Evolutionary conservation across 352 stramenopile species (phyloP), one percentile per base, ranked within the genome.

Genomic region (Globisporangium middletonii): DNA sequence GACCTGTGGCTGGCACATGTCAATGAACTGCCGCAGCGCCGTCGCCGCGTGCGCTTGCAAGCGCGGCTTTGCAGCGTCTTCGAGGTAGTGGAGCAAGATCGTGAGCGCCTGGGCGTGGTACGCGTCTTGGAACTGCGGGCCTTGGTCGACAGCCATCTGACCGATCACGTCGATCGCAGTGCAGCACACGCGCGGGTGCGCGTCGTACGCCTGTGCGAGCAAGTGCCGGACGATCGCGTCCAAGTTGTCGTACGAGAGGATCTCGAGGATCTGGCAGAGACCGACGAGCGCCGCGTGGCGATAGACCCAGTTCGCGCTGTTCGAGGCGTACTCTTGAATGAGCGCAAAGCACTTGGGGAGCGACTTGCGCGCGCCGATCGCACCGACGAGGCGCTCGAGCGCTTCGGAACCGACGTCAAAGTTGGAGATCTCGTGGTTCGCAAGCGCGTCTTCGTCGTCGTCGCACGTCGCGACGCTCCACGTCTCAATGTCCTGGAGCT

Each of bases 331-430:
- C 57, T 84, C 74, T 33, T 91, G 75, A 62, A 94, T 90, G 41
- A 92, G 67, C 23, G 64, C 61, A 64, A 94, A 92, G 52, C 80
- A 92, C 37, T 71, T 88, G 2, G 84, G 75, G 2, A 94, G 68
- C 50, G 82, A 89, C 47, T 84, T 84, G 33, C 84, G 84, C 9
- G 81, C 68, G 3, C 81, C 81, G 16, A 94, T 67, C 1, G 81
- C 80, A 0, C 63, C 69, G 0, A 89, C 82, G 23, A 94, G 63
- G 9, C 84, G 68, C 59, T 94, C 79, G 27, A 94, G 65, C 0
- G 84, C 84, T 23, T 94, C 84, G 5, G 82, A 88, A 15, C 84
- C 84, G 7, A 94, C 84, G 67, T 94, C 82, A 72, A 94, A 90
- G 62, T 94, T 92, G 45, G 80, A 92, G 55, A 92, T 92, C 50